A percentile compares a stretch with the other conserved stretches of the same genome.
phyloP scores from a whole-genome alignment of 2,329 filamentous ascomycete species.

The Plenodomus biglobosus region DNA sequence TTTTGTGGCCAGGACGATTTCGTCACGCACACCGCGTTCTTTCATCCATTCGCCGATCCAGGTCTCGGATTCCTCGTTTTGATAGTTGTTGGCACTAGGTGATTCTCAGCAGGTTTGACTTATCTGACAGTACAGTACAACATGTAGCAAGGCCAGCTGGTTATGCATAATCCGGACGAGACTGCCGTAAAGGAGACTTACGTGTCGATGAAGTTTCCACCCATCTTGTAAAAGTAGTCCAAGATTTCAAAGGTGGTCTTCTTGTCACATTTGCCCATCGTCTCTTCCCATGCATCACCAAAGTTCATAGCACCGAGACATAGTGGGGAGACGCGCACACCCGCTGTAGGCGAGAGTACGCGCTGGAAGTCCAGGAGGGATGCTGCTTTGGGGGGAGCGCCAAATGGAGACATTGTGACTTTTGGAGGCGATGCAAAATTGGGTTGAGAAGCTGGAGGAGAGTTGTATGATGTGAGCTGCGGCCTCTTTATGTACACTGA shows the following conservation, averaged over 20 bases:
- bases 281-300: constrained; percentile 51
- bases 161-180: too few relatives aligned
- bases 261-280: constrained; percentile 50
- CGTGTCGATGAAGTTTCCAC: constrained; percentile 58
- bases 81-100: constrained; percentile 51
- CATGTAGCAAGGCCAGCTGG: too few relatives aligned
- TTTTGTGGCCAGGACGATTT: constrained; percentile 60
- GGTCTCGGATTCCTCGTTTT: constrained; percentile 51
- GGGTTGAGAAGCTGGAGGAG: not conserved
- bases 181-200: constrained; percentile 17
- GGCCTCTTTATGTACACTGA: not conserved
- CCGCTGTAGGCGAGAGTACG: constrained; percentile 54
- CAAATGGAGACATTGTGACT: constrained; percentile 30
- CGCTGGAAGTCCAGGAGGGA: constrained; percentile 55
- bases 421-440: not conserved
- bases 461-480: not conserved
- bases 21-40: constrained; percentile 47
- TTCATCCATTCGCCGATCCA: constrained; percentile 58
- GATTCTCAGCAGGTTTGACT: not conserved
- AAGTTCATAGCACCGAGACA: constrained; percentile 60
- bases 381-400: constrained; percentile 27
- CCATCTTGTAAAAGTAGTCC: constrained; percentile 51
- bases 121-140: not conserved
- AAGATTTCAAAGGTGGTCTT: constrained; percentile 51
- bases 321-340: constrained; percentile 56